Conservation (phyloP, 768 basidiomycete species). For the Daedalea quercina region DNA sequence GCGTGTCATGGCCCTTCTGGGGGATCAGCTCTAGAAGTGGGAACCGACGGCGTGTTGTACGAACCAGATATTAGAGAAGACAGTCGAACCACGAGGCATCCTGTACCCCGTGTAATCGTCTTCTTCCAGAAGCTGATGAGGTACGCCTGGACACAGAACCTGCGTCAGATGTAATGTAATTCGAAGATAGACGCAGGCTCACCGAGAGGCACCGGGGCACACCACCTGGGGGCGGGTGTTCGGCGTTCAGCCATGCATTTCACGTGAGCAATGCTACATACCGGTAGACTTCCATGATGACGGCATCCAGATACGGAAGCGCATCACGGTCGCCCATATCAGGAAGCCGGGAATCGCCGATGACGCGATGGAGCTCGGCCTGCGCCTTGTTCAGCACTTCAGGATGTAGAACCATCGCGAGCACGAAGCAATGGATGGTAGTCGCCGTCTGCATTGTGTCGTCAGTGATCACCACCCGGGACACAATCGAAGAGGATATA, state of each 20-base stretch:
- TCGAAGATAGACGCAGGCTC: not conserved
- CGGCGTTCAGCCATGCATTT: no score
- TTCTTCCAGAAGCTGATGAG: slow-evolving; percentile 12
- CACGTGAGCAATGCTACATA: not conserved
- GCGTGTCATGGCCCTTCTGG: slow-evolving; percentile 11
- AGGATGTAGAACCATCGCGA: slow-evolving; percentile 34
- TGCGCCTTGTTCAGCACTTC: slow-evolving; percentile 33
- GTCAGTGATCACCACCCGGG: not conserved
- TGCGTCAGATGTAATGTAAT: slow-evolving; percentile 11
- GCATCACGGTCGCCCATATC: slow-evolving; percentile 16
- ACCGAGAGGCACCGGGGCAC: not conserved
- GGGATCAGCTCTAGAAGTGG: not conserved
- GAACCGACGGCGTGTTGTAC: not conserved
- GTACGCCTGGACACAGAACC: not conserved
- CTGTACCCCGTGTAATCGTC: slow-evolving; percentile 14
- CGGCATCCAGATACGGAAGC: slow-evolving; percentile 15
- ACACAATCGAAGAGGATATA: not conserved
- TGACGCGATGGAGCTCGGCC: slow-evolving; percentile 33
- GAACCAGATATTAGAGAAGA: slow-evolving; percentile 11
- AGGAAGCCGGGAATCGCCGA: slow-evolving; percentile 28
- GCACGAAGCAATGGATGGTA: slow-evolving; percentile 31
- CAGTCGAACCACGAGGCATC: slow-evolving; percentile 4
- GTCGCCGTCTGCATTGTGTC: slow-evolving; percentile 29
- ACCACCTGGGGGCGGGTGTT: not conserved
- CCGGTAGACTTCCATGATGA: slow-evolving; percentile 16